A percentile compares a stretch with the other conserved stretches of the same genome.
These are phyloP conservation scores for Colletotrichum sp. DNA, from an alignment of 2,329 filamentous ascomycete genomes.

Conservation along the genomic window DNA sequence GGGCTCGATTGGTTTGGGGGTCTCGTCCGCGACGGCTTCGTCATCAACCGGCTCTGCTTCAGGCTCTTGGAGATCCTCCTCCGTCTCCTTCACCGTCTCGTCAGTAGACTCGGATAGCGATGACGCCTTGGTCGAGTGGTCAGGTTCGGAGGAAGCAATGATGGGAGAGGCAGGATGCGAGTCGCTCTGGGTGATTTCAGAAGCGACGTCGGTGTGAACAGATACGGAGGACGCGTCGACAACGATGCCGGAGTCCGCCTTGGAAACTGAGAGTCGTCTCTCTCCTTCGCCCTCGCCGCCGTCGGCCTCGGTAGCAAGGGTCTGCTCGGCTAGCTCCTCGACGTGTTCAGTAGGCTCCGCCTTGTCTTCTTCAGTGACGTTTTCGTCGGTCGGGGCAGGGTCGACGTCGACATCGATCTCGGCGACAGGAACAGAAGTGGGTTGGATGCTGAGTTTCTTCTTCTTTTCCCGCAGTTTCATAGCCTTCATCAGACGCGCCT, in stretches of 20 bases:
- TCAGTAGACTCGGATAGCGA: slow-evolving; percentile 69
- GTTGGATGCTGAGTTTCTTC: slow-evolving; percentile 47
- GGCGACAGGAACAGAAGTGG: slow-evolving; percentile 28
- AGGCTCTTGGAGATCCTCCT: slow-evolving; percentile 31
- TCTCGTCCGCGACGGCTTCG: background rate
- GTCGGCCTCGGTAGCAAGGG: slow-evolving; percentile 26
- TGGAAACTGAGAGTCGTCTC: slow-evolving; percentile 43
- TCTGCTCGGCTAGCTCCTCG: slow-evolving; percentile 26
- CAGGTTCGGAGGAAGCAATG: slow-evolving; percentile 58
- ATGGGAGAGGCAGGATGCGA: slow-evolving; percentile 64
- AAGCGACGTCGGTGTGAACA: slow-evolving; percentile 49
- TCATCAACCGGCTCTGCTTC: background rate
- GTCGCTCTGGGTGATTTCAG: slow-evolving; percentile 55
- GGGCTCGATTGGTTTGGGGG: slow-evolving; percentile 22
- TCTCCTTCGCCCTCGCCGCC: slow-evolving; percentile 27
- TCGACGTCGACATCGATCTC: slow-evolving; percentile 27
- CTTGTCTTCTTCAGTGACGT: slow-evolving; percentile 7
- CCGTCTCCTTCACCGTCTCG: slow-evolving; percentile 54
- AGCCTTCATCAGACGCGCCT: slow-evolving; percentile 91
- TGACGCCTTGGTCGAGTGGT: slow-evolving; percentile 66
- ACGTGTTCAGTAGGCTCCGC: slow-evolving; percentile 21
- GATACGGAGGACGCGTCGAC: slow-evolving; percentile 50
- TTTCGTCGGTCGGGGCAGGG: slow-evolving; percentile 23
- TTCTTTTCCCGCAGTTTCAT: slow-evolving; percentile 89
- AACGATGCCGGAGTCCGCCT: slow-evolving; percentile 61